Evolutionary conservation across 1,284 basidiomycete genomes (phyloP).

Genomic region (Rhodotorula mucilaginosa): DNA sequence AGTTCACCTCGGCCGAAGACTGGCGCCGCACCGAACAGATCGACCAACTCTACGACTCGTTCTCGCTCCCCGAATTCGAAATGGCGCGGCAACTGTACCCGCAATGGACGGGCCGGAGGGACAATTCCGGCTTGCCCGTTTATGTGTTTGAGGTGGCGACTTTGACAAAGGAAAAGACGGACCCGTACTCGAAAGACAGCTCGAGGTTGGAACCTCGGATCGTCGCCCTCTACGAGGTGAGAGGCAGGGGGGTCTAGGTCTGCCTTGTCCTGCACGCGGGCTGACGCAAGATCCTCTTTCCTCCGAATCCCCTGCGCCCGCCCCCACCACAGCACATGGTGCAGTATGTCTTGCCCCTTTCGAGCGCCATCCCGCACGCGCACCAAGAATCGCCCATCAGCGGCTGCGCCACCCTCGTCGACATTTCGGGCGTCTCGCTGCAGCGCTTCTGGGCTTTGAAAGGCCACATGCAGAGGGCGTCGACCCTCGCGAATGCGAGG

Average conservation of each 20-base stretch:
- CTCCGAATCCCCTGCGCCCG: too few species aligned
- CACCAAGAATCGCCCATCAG: constrained; percentile 58
- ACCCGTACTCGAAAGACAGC: constrained; percentile 60
- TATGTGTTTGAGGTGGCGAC: constrained; percentile 68
- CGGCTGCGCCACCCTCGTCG: constrained; percentile 70
- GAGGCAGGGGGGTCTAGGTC: neutral
- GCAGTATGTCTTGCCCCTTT: constrained; percentile 63
- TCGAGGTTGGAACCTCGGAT: constrained; percentile 66
- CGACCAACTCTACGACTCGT: constrained; percentile 60
- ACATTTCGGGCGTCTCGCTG: constrained; percentile 63
- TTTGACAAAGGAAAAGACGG: constrained; percentile 55
- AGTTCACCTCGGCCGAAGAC: constrained; percentile 62
- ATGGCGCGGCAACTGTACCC: constrained; percentile 44
- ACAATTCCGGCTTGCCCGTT: constrained; percentile 64
- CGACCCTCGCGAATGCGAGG: constrained; percentile 70
- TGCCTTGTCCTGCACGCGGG: constrained; percentile 41
- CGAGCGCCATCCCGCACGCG: constrained; percentile 51
- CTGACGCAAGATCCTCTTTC: constrained; percentile 53
- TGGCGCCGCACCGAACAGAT: constrained; percentile 66
- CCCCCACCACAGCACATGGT: constrained; percentile 61
- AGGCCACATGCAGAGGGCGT: constrained; percentile 67
- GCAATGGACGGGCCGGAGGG: constrained; percentile 61
- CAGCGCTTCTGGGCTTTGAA: constrained; percentile 56
- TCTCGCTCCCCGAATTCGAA: constrained; percentile 62
- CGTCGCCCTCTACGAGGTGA: constrained; percentile 52